Conservation (phyloP, 2,329 filamentous ascomycete species). For the Hypoxylon sp. region DNA sequence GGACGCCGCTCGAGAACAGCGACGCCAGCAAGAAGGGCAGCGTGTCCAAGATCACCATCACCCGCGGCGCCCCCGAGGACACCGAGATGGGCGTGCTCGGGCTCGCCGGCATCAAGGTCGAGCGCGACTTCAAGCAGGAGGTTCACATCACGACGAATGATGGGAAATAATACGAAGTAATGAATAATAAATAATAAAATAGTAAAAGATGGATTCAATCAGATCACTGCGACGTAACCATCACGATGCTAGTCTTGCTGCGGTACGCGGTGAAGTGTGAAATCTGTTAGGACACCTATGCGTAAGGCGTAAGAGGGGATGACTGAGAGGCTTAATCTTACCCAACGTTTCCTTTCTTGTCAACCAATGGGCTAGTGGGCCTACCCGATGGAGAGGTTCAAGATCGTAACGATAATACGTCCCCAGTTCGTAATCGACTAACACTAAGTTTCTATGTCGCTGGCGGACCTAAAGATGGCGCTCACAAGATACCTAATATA, state of each 20-base stretch:
- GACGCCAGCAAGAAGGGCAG: constrained; percentile 8
- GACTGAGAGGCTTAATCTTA: no score
- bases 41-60: constrained; percentile 22
- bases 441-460: no score
- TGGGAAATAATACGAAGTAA: neutral
- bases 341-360: no score
- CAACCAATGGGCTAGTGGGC: no score
- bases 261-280: no score
- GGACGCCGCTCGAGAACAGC: constrained; percentile 27
- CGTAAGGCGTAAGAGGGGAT: no score
- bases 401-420: no score
- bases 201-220: neutral
- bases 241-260: no score
- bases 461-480: no score
- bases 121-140: constrained; percentile 29
- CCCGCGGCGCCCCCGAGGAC: constrained; percentile 4
- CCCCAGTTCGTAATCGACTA: no score
- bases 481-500: neutral
- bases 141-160: constrained; percentile 17
- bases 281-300: no score
- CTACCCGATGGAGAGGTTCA: no score
- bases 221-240: neutral
- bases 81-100: constrained; percentile 20
- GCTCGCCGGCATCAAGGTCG: constrained; percentile 21
- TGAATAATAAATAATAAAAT: neutral